Evolutionary conservation across 257 asterid genomes (phyloP).

Genomic region (Solanum medicagineum): DNA sequence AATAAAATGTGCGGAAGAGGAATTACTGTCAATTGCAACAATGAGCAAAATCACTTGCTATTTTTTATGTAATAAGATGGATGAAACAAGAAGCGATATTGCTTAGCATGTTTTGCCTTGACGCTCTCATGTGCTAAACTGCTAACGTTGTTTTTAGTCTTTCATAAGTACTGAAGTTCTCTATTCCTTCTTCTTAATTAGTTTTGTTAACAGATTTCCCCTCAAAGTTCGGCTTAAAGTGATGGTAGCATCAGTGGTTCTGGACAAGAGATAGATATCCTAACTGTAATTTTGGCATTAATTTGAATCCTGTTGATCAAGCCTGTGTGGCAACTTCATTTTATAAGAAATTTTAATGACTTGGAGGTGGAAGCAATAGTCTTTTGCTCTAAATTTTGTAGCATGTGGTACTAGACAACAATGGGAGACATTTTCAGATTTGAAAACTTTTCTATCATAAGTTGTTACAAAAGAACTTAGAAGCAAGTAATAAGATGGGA

Average conservation of each 20-base stretch:
- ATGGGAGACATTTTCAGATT: not conserved
- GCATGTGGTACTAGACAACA: not conserved
- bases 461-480: not conserved
- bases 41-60: not conserved
- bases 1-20: not conserved
- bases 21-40: not conserved
- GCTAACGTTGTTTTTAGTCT: not conserved
- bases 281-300: not conserved
- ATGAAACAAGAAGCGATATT: not conserved
- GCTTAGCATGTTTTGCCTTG: not conserved
- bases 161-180: not conserved
- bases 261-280: not conserved
- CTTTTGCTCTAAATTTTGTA: not conserved
- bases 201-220: not conserved
- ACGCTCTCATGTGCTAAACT: not conserved
- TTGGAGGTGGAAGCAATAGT: not conserved
- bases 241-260: not conserved
- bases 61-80: not conserved
- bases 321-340: not conserved
- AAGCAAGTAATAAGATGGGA: not conserved
- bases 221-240: not conserved
- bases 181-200: not conserved
- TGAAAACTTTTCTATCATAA: not conserved
- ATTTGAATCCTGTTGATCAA: not conserved
- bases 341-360: not conserved